Evolutionary conservation across 1,284 basidiomycete species (phyloP).

Genomic region (Apiotrichum siamense): DNA sequence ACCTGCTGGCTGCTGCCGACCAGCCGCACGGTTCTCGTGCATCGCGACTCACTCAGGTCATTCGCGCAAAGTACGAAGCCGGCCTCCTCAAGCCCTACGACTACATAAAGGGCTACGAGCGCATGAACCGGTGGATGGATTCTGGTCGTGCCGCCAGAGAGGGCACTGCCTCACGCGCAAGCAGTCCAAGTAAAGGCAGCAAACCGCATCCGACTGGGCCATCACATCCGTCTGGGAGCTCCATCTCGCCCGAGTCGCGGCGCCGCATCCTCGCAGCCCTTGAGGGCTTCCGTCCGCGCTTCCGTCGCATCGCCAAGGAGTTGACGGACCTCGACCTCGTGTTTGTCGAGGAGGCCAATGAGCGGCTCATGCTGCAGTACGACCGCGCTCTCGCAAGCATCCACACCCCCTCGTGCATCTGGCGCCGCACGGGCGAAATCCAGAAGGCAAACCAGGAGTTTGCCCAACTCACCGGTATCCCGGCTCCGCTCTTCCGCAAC

Average conservation of each 20-base stretch:
- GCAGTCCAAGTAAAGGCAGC: slow-evolving; percentile 10
- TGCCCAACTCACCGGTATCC: slow-evolving; percentile 38
- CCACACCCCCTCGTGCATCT: slow-evolving; percentile 93
- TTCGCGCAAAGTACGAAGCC: slow-evolving; percentile 94
- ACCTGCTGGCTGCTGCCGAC: slow-evolving; percentile 90
- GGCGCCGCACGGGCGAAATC: slow-evolving; percentile 95
- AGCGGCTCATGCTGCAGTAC: slow-evolving; percentile 89
- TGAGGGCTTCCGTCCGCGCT: slow-evolving; percentile 86
- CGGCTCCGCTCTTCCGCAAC: slow-evolving; percentile 36
- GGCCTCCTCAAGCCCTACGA: slow-evolving; percentile 92
- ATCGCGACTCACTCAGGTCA: slow-evolving; percentile 83
- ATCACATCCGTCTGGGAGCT: slow-evolving; percentile 24
- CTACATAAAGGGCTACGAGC: slow-evolving; percentile 88
- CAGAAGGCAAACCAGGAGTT: slow-evolving; percentile 92
- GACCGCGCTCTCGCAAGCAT: slow-evolving; percentile 92
- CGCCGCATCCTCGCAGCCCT: slow-evolving; percentile 66
- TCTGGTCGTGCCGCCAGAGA: slow-evolving; percentile 49
- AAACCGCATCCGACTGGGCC: background rate
- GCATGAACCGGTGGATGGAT: slow-evolving; percentile 91
- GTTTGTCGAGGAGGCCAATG: slow-evolving; percentile 95
- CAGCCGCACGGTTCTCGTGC: slow-evolving; percentile 86
- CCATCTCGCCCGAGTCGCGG: slow-evolving; percentile 74
- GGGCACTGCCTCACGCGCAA: slow-evolving; percentile 2
- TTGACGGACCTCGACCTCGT: slow-evolving; percentile 93
- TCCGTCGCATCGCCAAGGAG: slow-evolving; percentile 82